Evolutionary conservation across 2,329 filamentous ascomycete genomes (phyloP).

Genomic region (Helotiales sp.): DNA sequence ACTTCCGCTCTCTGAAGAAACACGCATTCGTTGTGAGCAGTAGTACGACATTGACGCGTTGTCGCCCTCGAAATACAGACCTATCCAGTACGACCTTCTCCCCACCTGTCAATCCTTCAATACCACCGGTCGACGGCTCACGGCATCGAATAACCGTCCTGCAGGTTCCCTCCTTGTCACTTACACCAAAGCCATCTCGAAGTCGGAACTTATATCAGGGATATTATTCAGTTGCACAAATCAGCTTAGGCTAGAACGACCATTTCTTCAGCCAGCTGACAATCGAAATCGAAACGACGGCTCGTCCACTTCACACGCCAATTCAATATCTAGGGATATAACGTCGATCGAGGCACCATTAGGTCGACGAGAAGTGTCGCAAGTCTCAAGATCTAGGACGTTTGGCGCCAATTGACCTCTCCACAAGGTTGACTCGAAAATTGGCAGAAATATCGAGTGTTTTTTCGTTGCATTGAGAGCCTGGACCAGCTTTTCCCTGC

Average conservation of each 20-base stretch:
- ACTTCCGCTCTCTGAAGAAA: slow-evolving; percentile 7
- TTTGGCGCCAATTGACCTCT: neutral
- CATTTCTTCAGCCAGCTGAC: neutral
- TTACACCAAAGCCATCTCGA: neutral
- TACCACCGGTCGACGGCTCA: slow-evolving; percentile 9
- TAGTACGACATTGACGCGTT: neutral
- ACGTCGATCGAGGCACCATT: neutral
- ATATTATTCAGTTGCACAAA: neutral
- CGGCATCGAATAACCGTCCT: slow-evolving; percentile 13
- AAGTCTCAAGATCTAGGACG: neutral
- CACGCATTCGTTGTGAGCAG: neutral
- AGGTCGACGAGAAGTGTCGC: slow-evolving; percentile 1
- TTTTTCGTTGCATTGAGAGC: slow-evolving; percentile 24
- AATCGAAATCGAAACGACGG: slow-evolving; percentile 9
- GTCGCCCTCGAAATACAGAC: slow-evolving; percentile 3
- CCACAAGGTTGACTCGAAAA: slow-evolving; percentile 15
- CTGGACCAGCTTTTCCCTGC: slow-evolving; percentile 24
- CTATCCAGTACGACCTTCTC: slow-evolving; percentile 8
- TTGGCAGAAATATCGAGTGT: neutral
- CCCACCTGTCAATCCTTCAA: slow-evolving; percentile 14
- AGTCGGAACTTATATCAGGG: neutral
- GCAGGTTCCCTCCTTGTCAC: slow-evolving; percentile 14
- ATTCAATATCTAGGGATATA: neutral
- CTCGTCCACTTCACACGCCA: slow-evolving; percentile 11
- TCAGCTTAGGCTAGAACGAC: neutral